These are phyloP conservation scores for Neostapfia colusana DNA, from an alignment of 176 grass and related monocot genomes.

Conservation along the genomic window DNA sequence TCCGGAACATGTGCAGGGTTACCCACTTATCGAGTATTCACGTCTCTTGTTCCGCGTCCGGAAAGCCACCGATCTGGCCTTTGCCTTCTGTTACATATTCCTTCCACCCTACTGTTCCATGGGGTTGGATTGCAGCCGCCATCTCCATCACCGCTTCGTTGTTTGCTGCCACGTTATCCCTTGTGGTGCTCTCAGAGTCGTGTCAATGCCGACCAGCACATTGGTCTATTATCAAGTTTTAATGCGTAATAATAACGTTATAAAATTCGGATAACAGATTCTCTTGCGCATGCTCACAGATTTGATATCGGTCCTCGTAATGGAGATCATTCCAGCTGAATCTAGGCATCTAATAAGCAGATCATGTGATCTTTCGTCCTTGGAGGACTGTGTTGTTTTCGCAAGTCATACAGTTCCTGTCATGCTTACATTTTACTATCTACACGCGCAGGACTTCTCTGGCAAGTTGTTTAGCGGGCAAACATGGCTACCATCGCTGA, in stretches of 20 bases:
- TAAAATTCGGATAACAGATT: not conserved
- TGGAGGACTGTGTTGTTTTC: not conserved
- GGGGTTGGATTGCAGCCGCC: not conserved
- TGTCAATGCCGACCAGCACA: not conserved
- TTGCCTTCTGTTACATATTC: conserved; percentile 28
- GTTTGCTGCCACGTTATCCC: not conserved
- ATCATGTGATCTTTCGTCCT: not conserved
- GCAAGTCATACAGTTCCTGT: not conserved
- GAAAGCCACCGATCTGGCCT: not conserved
- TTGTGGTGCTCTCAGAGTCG: not conserved
- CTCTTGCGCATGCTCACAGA: not conserved
- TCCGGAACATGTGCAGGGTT: not conserved
- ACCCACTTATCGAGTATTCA: not conserved
- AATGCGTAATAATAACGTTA: not conserved
- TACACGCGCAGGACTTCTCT: conserved; percentile 12
- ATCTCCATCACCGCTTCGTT: not conserved
- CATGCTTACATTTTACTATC: not conserved
- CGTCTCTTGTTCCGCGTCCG: not conserved
- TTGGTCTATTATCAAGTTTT: not conserved
- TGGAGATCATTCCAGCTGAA: not conserved
- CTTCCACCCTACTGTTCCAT: conserved; percentile 2
- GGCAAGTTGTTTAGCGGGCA: conserved; percentile 5
- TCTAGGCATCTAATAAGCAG: not conserved
- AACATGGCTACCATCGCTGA: conserved; percentile 58
- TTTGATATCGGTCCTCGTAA: not conserved